Percentiles rank a stretch among this genome's conserved stretches.
Evolutionary conservation across 345 rosid species (phyloP).

Genomic region (Bruguiera parviflora): DNA sequence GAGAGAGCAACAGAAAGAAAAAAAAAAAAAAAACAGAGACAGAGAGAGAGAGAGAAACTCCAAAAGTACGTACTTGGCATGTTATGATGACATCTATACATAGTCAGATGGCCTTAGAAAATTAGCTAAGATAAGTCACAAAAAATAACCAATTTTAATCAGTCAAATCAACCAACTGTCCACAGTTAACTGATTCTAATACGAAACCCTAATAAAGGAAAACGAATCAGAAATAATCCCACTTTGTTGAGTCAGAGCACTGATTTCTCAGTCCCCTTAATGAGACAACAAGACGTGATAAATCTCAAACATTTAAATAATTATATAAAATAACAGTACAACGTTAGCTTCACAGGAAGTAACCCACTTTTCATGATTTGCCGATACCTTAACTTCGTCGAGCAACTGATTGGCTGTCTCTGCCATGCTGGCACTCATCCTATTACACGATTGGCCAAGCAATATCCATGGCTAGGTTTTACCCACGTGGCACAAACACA

Average conservation of each 20-base stretch:
- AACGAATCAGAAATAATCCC: slow-evolving; percentile 30
- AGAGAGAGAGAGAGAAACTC: too few relatives aligned
- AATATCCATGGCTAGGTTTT: slow-evolving; percentile 26
- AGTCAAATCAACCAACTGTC: slow-evolving; percentile 56
- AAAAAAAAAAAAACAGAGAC: too few relatives aligned
- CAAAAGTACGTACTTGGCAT: too few relatives aligned
- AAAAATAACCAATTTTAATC: slow-evolving; percentile 3
- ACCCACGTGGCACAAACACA: slow-evolving; percentile 48
- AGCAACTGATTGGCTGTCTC: slow-evolving; percentile 66
- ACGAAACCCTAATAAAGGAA: slow-evolving; percentile 45
- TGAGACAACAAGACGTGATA: neutral
- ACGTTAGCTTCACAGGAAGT: neutral
- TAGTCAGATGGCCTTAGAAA: neutral
- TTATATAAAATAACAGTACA: neutral
- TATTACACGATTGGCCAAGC: slow-evolving; percentile 53
- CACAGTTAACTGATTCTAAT: slow-evolving; percentile 41
- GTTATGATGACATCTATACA: too few relatives aligned
- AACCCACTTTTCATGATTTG: slow-evolving; percentile 13
- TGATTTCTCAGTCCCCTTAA: slow-evolving; percentile 16
- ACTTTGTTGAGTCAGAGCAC: slow-evolving; percentile 30
- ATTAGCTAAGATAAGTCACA: neutral
- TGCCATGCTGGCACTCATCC: slow-evolving; percentile 51
- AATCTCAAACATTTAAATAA: neutral
- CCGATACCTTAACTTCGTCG: slow-evolving; percentile 88
- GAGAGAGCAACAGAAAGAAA: too few relatives aligned